These are phyloP conservation scores for Lepidium didymum DNA, from an alignment of 345 rosid genomes.

Conservation along the genomic window DNA sequence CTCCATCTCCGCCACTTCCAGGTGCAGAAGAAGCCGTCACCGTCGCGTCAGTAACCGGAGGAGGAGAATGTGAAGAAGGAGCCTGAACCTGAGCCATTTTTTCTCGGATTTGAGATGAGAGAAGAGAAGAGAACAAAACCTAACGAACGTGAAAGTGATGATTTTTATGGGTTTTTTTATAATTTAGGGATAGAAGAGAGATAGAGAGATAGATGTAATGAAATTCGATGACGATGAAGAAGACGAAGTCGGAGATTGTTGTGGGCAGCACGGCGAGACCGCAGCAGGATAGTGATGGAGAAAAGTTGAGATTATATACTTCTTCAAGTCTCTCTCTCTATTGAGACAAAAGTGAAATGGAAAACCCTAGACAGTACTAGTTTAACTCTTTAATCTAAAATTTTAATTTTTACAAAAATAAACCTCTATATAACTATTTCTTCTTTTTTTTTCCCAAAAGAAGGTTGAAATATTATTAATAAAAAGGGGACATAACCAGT, in stretches of 20 bases:
- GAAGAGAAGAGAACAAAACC: background rate
- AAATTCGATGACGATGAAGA: slow-evolving; percentile 9
- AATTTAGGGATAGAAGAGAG: background rate
- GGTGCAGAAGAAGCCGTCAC: background rate
- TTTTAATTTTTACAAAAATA: no score
- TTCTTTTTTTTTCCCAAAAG: no score
- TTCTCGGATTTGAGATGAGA: background rate
- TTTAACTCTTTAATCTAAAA: no score
- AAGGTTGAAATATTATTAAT: no score
- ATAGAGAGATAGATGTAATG: background rate
- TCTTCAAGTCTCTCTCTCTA: slow-evolving; percentile 1
- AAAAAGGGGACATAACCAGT: no score
- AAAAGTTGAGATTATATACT: slow-evolving; percentile 24
- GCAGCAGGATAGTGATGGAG: slow-evolving; percentile 27
- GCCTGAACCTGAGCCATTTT: slow-evolving; percentile 42
- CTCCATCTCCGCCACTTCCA: slow-evolving; percentile 16
- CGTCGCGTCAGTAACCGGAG: background rate
- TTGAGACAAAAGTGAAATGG: background rate
- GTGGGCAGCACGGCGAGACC: slow-evolving; percentile 36
- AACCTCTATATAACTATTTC: no score
- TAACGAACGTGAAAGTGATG: background rate
- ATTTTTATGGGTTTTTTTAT: background rate
- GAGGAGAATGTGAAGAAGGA: slow-evolving; percentile 18
- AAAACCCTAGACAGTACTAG: slow-evolving; percentile 20
- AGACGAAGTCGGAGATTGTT: slow-evolving; percentile 28